These are phyloP conservation scores for Ensete ventricosum DNA, from an alignment of 176 grass and related monocot species.

Conservation along the genomic window DNA sequence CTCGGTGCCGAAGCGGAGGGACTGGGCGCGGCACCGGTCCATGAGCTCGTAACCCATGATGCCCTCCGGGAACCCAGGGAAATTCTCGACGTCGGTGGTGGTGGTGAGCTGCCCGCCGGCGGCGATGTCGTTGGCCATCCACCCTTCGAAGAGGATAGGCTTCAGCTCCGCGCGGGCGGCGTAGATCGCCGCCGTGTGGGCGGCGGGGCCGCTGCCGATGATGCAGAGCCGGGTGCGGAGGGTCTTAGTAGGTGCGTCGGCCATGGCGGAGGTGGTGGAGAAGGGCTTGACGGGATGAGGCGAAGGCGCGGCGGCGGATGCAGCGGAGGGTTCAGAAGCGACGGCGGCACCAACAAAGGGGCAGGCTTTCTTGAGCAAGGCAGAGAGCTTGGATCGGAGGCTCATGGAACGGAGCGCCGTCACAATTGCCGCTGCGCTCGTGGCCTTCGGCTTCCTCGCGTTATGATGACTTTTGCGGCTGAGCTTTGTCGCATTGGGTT, in stretches of 20 bases:
- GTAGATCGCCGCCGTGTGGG: constrained; percentile 94
- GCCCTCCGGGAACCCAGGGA: constrained; percentile 65
- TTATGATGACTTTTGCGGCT: not conserved
- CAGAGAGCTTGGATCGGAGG: constrained; percentile 44
- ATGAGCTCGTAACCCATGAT: constrained; percentile 79
- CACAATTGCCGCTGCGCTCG: not conserved
- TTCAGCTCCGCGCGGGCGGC: constrained; percentile 80
- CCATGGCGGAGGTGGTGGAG: constrained; percentile 32
- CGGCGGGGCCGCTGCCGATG: constrained; percentile 85
- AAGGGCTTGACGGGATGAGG: not conserved
- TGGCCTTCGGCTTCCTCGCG: not conserved
- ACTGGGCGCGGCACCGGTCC: constrained; percentile 62
- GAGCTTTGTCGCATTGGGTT: too few species aligned
- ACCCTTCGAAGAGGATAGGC: constrained; percentile 84
- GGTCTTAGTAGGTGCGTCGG: constrained; percentile 29
- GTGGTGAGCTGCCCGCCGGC: constrained; percentile 89
- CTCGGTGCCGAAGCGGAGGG: constrained; percentile 49
- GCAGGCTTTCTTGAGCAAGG: constrained; percentile 51
- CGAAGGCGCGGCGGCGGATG: constrained; percentile 18
- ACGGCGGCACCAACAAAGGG: constrained; percentile 25
- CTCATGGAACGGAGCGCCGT: constrained; percentile 16
- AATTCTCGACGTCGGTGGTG: constrained; percentile 98
- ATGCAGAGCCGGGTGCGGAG: constrained; percentile 69
- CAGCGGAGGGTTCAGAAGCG: not conserved
- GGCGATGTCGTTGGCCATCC: constrained; percentile 83